Evolutionary conservation across 768 basidiomycete genomes (phyloP).

Genomic region (Agrocybe praecox): DNA sequence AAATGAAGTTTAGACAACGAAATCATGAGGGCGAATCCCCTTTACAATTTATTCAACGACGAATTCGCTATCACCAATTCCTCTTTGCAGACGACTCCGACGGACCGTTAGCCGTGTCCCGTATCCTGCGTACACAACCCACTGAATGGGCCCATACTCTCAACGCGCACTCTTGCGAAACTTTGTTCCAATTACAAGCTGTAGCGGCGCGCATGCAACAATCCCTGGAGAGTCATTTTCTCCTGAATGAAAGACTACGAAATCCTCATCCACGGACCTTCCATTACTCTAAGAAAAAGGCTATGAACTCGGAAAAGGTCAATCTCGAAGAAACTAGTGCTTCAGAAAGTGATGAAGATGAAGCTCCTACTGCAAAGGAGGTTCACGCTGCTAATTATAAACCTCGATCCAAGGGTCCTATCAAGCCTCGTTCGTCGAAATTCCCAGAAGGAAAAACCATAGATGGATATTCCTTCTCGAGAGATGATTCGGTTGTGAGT

Average conservation of each 20-base stretch:
- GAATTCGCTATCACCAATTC: conserved; percentile 2
- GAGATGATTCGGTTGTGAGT: conserved; percentile 2
- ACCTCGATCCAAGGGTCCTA: background rate
- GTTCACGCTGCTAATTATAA: too few species aligned
- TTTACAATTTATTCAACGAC: conserved; percentile 2
- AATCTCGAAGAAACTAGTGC: background rate
- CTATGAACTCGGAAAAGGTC: background rate
- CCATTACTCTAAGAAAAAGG: background rate
- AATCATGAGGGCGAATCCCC: background rate
- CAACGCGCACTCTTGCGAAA: background rate
- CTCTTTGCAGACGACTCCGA: background rate
- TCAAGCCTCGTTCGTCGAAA: background rate
- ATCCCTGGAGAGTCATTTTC: background rate
- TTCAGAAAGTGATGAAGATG: background rate
- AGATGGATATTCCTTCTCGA: too few species aligned
- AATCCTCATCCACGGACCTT: background rate
- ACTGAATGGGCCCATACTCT: conserved; percentile 1
- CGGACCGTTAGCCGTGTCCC: background rate
- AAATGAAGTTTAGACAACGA: conserved; percentile 5
- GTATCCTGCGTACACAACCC: conserved; percentile 8
- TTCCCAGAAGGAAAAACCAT: conserved; percentile 6
- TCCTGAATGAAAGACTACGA: background rate
- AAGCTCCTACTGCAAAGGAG: background rate
- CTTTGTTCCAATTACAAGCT: background rate
- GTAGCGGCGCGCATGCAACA: background rate